Percentiles rank a stretch among this genome's conserved stretches.
phyloP scores from a whole-genome alignment of 805 yeast species.

The Ogataea haglerorum region DNA sequence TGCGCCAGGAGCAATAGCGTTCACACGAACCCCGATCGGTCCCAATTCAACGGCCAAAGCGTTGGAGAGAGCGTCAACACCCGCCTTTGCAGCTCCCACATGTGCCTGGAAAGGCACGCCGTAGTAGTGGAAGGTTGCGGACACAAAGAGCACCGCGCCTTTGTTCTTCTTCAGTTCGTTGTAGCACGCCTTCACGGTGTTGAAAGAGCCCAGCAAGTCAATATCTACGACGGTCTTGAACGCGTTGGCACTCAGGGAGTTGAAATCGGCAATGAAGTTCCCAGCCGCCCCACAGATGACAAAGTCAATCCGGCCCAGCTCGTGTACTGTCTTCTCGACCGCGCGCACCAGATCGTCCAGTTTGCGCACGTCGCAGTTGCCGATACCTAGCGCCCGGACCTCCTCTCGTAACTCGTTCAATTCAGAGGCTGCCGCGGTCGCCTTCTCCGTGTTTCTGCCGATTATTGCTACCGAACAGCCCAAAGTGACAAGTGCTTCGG shows the following conservation, averaged over 20 bases:
- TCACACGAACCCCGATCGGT: conserved; percentile 79
- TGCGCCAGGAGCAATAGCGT: conserved; percentile 90
- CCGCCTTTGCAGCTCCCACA: conserved; percentile 95
- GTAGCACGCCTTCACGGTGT: conserved; percentile 81
- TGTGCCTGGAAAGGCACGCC: conserved; percentile 89
- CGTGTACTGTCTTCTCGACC: conserved; percentile 58
- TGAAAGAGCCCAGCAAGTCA: conserved; percentile 84
- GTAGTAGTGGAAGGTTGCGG: conserved; percentile 86
- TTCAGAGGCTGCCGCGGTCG: conserved; percentile 65
- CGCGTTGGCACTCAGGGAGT: conserved; percentile 76
- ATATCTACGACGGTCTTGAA: conserved; percentile 84
- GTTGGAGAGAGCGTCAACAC: conserved; percentile 82
- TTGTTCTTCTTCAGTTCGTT: conserved; percentile 59
- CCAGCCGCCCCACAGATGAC: conserved; percentile 98
- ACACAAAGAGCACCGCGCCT: conserved; percentile 74
- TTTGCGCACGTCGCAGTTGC: conserved; percentile 76
- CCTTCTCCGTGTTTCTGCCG: conserved; percentile 71
- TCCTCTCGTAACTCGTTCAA: conserved; percentile 55
- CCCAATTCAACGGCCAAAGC: conserved; percentile 90
- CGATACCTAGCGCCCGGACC: conserved; percentile 66
- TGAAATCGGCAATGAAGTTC: conserved; percentile 78
- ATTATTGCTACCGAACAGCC: conserved; percentile 88
- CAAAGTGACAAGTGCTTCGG: conserved; percentile 74
- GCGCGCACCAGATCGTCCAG: conserved; percentile 58
- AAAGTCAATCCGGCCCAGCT: conserved; percentile 76